Conservation (phyloP, 768 basidiomycete genomes). For the Termitomyces sp. region DNA sequence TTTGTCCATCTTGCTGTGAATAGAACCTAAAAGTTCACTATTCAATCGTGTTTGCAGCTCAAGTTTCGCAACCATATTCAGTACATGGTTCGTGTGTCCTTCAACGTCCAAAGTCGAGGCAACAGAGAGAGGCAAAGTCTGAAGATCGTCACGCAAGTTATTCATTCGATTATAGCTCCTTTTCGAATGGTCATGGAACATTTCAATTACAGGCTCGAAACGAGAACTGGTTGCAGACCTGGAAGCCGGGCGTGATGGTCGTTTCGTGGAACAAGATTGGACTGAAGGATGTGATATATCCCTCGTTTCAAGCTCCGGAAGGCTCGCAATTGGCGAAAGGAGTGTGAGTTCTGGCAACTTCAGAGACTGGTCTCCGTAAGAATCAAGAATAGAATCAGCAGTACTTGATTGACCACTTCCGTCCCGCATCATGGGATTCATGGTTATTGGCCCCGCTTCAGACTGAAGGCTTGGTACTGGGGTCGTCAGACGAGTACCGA, state of each 20-base stretch:
- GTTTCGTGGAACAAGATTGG: neutral
- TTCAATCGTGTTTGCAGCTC: constrained; percentile 11
- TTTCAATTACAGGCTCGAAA: constrained; percentile 8
- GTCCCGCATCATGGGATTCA: constrained; percentile 5
- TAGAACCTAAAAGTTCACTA: constrained; percentile 7
- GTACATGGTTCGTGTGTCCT: constrained; percentile 3
- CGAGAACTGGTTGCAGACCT: neutral
- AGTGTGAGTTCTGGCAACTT: neutral
- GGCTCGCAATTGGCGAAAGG: neutral
- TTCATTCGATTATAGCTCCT: constrained; percentile 6
- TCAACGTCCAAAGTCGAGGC: constrained; percentile 3
- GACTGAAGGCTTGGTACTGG: constrained; percentile 8
- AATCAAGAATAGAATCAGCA: constrained; percentile 24
- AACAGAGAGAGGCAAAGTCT: constrained; percentile 13
- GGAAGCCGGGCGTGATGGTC: neutral
- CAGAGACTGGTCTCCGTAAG: constrained; percentile 16
- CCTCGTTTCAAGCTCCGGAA: neutral
- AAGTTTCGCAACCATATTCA: constrained; percentile 13
- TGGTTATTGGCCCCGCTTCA: neutral
- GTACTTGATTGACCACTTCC: constrained; percentile 15
- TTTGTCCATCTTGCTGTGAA: constrained; percentile 6
- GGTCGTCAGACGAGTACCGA: constrained; percentile 11
- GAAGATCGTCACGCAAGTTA: constrained; percentile 12
- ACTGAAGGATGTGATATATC: neutral
- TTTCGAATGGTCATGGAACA: constrained; percentile 10